These are phyloP conservation scores for Pholiota microspora DNA, from an alignment of 768 basidiomycete species.

Conservation along the genomic window DNA sequence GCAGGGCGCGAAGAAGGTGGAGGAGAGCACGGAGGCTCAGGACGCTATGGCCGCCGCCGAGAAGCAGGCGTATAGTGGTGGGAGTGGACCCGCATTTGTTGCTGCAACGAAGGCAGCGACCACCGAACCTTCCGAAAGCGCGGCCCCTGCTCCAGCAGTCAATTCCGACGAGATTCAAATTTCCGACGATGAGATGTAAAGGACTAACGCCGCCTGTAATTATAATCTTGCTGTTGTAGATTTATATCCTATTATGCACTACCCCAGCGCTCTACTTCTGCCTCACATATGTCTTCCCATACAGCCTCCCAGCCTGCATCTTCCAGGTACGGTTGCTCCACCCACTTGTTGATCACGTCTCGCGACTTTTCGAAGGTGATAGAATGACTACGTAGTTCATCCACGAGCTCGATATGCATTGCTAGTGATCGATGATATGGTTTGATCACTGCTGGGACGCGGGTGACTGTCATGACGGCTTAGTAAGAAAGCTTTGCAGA, in stretches of 20 bases:
- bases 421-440: conserved; percentile 68
- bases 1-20: conserved; percentile 49
- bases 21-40: conserved; percentile 40
- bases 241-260: conserved; percentile 12
- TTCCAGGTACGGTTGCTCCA: conserved; percentile 63
- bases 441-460: conserved; percentile 51
- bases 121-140: conserved; percentile 20
- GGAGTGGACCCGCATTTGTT: conserved; percentile 72
- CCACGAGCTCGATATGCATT: conserved; percentile 53
- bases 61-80: conserved; percentile 49
- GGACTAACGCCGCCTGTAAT: conserved; percentile 26
- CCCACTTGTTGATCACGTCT: conserved; percentile 62
- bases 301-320: conserved; percentile 66
- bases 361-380: conserved; percentile 70
- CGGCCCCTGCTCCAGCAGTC: conserved; percentile 27
- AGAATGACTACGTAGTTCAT: conserved; percentile 60
- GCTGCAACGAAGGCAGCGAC: conserved; percentile 56
- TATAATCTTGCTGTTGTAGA: conserved; percentile 14
- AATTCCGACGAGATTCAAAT: conserved; percentile 90
- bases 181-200: conserved; percentile 74
- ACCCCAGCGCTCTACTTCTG: conserved; percentile 74
- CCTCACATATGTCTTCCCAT: conserved; percentile 78
- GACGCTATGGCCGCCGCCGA: conserved; percentile 92
- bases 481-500: background rate
- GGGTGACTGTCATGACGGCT: conserved; percentile 35